These are phyloP conservation scores for Rosellinia necatrix DNA, from an alignment of 2,329 filamentous ascomycete genomes.

Conservation along the genomic window DNA sequence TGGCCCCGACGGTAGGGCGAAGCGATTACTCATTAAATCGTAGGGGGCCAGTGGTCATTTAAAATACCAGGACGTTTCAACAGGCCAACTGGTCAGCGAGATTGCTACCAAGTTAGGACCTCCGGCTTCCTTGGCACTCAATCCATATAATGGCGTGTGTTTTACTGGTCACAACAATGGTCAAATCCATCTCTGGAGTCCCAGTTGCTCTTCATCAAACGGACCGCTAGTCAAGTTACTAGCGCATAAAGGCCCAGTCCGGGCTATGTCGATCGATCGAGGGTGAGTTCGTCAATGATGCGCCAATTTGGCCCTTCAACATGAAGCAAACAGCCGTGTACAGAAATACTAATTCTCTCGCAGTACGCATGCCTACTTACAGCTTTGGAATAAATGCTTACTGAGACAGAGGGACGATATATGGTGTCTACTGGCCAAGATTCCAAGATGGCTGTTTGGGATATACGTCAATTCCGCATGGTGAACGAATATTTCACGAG, in stretches of 20 bases:
- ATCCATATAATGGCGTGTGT: conserved; percentile 88
- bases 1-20: conserved; percentile 29
- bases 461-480: conserved; percentile 91
- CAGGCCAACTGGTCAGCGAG: conserved; percentile 85
- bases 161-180: conserved; percentile 96
- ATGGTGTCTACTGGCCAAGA: conserved; percentile 89
- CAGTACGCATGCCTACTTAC: conserved; percentile 7
- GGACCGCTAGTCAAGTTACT: conserved; percentile 86
- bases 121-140: conserved; percentile 82
- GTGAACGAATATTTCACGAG: conserved; percentile 87
- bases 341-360: conserved; percentile 5
- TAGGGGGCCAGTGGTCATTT: conserved; percentile 45
- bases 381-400: conserved; percentile 11
- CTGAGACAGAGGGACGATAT: conserved; percentile 72
- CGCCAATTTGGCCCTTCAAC: background rate
- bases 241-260: conserved; percentile 86
- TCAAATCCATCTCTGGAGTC: conserved; percentile 93
- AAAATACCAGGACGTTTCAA: conserved; percentile 95
- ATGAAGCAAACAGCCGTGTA: background rate
- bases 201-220: conserved; percentile 67
- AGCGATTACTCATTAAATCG: conserved; percentile 10
- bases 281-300: conserved; percentile 15
- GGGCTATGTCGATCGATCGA: conserved; percentile 81
- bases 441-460: conserved; percentile 61
- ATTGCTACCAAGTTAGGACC: conserved; percentile 83